A percentile compares a stretch with the other conserved stretches of the same genome.
These are phyloP conservation scores for Rhodotorula sp. DNA, from an alignment of 1,284 basidiomycete genomes.

Conservation along the genomic window DNA sequence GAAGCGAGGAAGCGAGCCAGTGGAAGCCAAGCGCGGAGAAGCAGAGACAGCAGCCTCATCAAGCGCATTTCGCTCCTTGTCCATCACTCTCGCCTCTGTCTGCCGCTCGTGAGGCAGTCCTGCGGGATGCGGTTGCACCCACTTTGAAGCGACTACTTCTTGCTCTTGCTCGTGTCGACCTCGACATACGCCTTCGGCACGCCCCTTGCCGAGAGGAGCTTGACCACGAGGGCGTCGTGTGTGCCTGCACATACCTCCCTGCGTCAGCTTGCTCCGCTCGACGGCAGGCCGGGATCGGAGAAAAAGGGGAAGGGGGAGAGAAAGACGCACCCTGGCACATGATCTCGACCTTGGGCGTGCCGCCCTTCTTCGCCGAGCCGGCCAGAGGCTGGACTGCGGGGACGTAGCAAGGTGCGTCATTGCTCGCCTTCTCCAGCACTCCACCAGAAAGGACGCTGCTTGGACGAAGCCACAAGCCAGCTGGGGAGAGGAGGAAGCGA, in stretches of 20 bases:
- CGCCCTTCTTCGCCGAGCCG: conserved; percentile 43
- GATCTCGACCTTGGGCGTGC: conserved; percentile 31
- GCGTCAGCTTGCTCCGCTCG: too few relatives aligned
- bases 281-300: too few relatives aligned
- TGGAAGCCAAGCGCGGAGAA: neutral
- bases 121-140: too few relatives aligned
- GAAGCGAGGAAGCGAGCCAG: neutral
- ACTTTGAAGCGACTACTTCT: conserved; percentile 36
- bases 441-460: too few relatives aligned
- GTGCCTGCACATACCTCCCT: conserved; percentile 60
- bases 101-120: too few relatives aligned
- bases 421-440: too few relatives aligned
- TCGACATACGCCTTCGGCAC: conserved; percentile 79
- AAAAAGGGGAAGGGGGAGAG: neutral
- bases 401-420: too few relatives aligned
- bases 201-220: conserved; percentile 62
- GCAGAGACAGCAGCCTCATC: too few relatives aligned
- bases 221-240: conserved; percentile 66
- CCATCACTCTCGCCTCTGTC: too few relatives aligned
- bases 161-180: conserved; percentile 47
- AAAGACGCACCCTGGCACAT: conserved; percentile 33
- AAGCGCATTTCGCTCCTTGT: too few relatives aligned
- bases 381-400: conserved; percentile 50
- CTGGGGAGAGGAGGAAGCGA: neutral
- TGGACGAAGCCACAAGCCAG: too few relatives aligned